Conservation (phyloP, 129 eudicot species). For the Pseudognaphalium luteoalbum region DNA sequence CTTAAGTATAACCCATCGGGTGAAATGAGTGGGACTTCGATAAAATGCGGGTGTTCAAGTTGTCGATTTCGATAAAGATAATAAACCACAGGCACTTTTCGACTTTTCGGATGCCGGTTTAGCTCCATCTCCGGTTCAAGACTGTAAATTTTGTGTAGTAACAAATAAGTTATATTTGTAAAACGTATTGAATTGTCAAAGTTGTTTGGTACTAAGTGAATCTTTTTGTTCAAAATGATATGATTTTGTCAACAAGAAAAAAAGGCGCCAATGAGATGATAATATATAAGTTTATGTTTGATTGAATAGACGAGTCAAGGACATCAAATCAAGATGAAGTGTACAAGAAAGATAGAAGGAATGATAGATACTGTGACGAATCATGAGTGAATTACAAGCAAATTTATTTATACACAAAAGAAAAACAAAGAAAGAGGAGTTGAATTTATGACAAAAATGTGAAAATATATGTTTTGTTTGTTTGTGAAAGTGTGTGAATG, state of each 20-base stretch:
- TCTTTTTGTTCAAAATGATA: constrained; percentile 23
- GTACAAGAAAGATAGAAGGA: constrained; percentile 15
- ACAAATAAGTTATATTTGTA: not conserved
- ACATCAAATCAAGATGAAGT: constrained; percentile 23
- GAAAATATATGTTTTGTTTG: not conserved
- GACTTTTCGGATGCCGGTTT: constrained; percentile 21
- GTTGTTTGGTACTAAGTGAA: constrained; percentile 25
- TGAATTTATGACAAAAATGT: constrained; percentile 2
- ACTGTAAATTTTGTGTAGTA: not conserved
- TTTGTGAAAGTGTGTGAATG: not conserved
- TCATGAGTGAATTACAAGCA: constrained; percentile 25
- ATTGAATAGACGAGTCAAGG: constrained; percentile 23
- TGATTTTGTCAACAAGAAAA: constrained; percentile 19
- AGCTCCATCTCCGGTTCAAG: constrained; percentile 47
- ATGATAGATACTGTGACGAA: constrained; percentile 12
- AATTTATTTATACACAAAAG: not conserved
- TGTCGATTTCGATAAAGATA: constrained; percentile 71
- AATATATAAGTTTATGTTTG: not conserved
- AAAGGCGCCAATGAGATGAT: constrained; percentile 14
- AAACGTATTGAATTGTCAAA: not conserved
- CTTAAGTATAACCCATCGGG: constrained; percentile 73
- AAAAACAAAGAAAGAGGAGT: not conserved
- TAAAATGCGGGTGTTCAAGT: constrained; percentile 88
- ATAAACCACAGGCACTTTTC: constrained; percentile 69
- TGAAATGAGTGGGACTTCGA: constrained; percentile 69